A percentile compares a stretch with the other conserved stretches of the same genome.
Conservation (phyloP, 2,329 filamentous ascomycete genomes). For the Didymella sp. region DNA sequence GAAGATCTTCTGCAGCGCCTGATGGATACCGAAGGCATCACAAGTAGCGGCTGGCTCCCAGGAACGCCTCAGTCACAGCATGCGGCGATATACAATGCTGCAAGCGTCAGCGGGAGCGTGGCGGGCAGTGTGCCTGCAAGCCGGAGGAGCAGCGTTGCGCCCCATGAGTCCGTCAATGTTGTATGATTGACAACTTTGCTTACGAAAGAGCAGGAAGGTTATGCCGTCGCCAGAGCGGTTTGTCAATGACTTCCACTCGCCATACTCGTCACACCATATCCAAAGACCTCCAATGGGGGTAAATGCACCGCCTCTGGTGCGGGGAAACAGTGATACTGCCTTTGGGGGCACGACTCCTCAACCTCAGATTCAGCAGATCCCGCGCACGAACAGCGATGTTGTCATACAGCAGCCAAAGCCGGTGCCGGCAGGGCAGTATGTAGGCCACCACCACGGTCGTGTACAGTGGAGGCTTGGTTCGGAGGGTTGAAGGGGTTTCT, state of each 20-base stretch:
- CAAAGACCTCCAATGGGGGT: conserved; percentile 23
- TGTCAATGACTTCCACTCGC: conserved; percentile 31
- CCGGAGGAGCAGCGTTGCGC: conserved; percentile 37
- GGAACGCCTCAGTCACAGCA: conserved; percentile 44
- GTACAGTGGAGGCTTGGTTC: conserved; percentile 48
- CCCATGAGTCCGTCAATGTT: conserved; percentile 32
- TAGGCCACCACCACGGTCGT: conserved; percentile 27
- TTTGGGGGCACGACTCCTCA: conserved; percentile 21
- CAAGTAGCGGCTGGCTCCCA: conserved; percentile 46
- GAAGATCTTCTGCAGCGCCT: conserved; percentile 45
- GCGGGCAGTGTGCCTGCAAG: conserved; percentile 29
- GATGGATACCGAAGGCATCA: conserved; percentile 44
- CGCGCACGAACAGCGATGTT: conserved; percentile 38
- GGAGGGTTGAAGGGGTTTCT: conserved; percentile 26
- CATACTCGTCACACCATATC: conserved; percentile 30
- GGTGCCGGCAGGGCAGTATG: conserved; percentile 29
- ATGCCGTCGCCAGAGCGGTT: conserved; percentile 15
- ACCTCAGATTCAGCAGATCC: conserved; percentile 21
- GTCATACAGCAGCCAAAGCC: conserved; percentile 37
- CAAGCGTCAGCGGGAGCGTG: conserved; percentile 27
- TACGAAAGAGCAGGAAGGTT: conserved; percentile 1
- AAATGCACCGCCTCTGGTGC: conserved; percentile 14
- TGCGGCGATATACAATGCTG: conserved; percentile 33
- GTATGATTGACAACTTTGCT: neutral
- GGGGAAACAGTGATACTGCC: conserved; percentile 37